Conservation (phyloP, 192 early-diverging fungal species). For the Entrophospora sp. region DNA sequence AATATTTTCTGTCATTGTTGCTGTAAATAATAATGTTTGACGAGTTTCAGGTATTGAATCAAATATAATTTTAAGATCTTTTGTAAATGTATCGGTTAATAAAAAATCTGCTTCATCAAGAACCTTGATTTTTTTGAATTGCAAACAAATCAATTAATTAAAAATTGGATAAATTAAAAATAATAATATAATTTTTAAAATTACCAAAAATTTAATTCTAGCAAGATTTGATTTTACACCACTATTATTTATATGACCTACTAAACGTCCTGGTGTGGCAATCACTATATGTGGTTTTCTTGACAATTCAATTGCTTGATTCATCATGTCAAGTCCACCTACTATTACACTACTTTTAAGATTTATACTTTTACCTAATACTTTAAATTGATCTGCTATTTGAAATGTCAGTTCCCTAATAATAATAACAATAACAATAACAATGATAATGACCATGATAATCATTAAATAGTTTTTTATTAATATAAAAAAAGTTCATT, state of each 20-base stretch:
- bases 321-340: constrained; percentile 94
- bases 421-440: no score
- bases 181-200: background rate
- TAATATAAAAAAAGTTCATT: no score
- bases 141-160: background rate
- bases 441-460: no score
- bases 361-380: constrained; percentile 81
- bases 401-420: constrained; percentile 92
- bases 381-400: constrained; percentile 95
- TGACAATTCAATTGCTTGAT: constrained; percentile 80
- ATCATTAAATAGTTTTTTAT: no score
- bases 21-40: constrained; percentile 93
- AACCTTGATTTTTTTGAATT: constrained; percentile 23
- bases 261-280: constrained; percentile 90
- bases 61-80: constrained; percentile 75
- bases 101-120: constrained; percentile 95
- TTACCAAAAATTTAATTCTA: constrained; percentile 65
- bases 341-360: constrained; percentile 81
- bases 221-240: constrained; percentile 63
- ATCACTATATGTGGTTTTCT: constrained; percentile 85
- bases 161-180: background rate
- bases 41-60: constrained; percentile 67
- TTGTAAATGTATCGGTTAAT: constrained; percentile 74
- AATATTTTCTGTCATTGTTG: constrained; percentile 91
- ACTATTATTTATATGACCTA: constrained; percentile 83